Base-by-base conservation (phyloP, 257 asterid species). In the Craterostigma plantagineum region DNA sequence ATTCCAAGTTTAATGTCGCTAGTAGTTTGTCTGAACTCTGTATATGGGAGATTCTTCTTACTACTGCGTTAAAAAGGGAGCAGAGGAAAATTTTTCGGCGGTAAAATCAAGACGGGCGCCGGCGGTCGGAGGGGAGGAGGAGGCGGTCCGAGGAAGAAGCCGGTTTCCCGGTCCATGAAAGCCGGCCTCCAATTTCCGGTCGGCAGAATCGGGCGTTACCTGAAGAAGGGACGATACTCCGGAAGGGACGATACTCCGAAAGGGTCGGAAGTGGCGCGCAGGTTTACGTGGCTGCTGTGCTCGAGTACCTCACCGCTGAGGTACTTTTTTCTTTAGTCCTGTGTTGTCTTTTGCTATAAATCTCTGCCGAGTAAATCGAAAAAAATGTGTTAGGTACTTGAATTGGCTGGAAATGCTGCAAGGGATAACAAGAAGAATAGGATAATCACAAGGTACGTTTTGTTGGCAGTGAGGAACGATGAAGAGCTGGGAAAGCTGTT, bases 151-250 rank as follows among this genome's bases (percentile, higher is more conserved):
- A 55, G 48, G 60, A 55, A 55, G 53, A 43, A 49, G 13, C 41
- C 55, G 15, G 59, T 59, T 4, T 46, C 65, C 50, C 65, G 60
- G 42, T 59, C 65, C 38, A 48, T 46, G 7, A 59, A 41, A 37
- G 67, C 67, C 50, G 62, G 67, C 11, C 53, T 61, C 16, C 67
- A 61, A 40, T 61, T 61, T 40, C 67, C 67, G 11, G 62, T 61
- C 12, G 67, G 67, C 3, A 44, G 62, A 43, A 61, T 61, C 42
- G 67, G 67, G 9, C 58, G 67, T 10, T 54, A 54, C 14, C 46
- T 54, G 62, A 61, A 61, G 53, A 54, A 61, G 33, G 67, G 67
- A 4, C 44, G 67, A 0, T 61, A 54, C 16, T 16, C 67, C 16
- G 45, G 37, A 53, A 36, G 67, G 8, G 62, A 54, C 11, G 67